Evolutionary conservation across 257 asterid species (phyloP), one percentile per base, ranked within the genome.

Genomic region (Penstemon newberryi): DNA sequence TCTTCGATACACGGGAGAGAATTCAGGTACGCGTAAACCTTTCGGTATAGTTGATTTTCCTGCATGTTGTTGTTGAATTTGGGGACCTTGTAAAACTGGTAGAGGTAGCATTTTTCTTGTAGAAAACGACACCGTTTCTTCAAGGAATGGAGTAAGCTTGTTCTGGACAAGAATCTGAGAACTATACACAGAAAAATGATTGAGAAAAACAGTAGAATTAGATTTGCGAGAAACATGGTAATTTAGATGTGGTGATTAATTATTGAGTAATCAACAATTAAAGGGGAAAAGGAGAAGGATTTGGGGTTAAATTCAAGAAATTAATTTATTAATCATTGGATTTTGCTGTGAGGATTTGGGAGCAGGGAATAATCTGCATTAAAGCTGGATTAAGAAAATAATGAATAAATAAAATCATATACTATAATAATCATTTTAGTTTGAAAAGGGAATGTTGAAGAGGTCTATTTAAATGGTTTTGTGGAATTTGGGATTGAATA

Each of bases 41-140:
- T 85, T 7, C 85, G 58, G 60, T 81, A 86, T 36, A 92, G 73
- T 49, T 88, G 97, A 81, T 92, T 92, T 25, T 90, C 96, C 85
- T 90, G 98, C 91, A 88, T 82, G 83, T 86, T 78, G n/a, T 83
- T 80, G 77, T 92, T 92, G 95, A 88, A 85, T 69, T 85, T 87
- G 1, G 97, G 97, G 8, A 92, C 98, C 56, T 75, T 90, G 88
- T 90, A 92, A 78, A 76, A 84, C 77, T 92, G 98, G 64, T 86
- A 80, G 7, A 82, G 88, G 44, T 84, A 84, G 68, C 80, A 90
- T 64, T 77, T 78, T n/a, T 88, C 97, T 51, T 77, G 80, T 41
- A 90, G 42, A n/a, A 64, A 44, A 7, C 83, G 77, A 80, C 84
- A 81, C 75, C 70, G 60, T 69, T 72, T 83, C 78, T 80, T 88